Evolutionary conservation across 345 rosid species (phyloP), one percentile per base, ranked within the genome.

Genomic region (Tarenaya hassleriana): DNA sequence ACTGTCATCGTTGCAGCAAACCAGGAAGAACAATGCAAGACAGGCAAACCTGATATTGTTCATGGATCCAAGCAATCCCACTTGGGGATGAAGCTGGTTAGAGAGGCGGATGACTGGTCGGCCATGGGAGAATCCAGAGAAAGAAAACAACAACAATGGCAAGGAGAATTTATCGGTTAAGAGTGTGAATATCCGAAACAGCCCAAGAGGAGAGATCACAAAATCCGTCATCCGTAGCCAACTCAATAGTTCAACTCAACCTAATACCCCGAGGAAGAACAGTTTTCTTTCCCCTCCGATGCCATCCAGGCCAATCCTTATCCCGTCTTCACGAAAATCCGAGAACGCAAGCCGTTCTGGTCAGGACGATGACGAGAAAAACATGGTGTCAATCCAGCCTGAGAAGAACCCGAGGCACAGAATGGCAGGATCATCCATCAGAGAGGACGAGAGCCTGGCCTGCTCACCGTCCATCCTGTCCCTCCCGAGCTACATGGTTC

Each of bases 41-140:
- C 55, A 76, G 35, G 75, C 63, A 44, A 79, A 71, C 46, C 83
- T 81, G 7, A 37, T 37, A 5, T 70, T 81, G 79, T 88, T 88
- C 75, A 80, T 78, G 84, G 92, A 77, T 73, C 85, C 83, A 1
- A 79, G 72, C 71, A 85, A 86, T 65, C 95, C 91, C 8, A 56
- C 82, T 10, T 92, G 99, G 99, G 97, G 99, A 49, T 92, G 99
- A 97, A 83, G 97, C 71, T 88, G 97, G 97, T 70, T 92, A 69
- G 99, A 88, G 58, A 68, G 97, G 61, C 83, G 97, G 99, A 92
- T 88, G 90, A 88, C 96, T 59, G 81, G 92, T 29, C 75, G 82
- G 55, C 96, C 96, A 52, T 67, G 88, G 76, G 96, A 89, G 47
- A 68, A 61, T 17, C 38, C 76, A 3, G 94, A 92, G 64, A 92